Conservation (phyloP, 257 asterid species). For the Handroanthus guayacan region DNA sequence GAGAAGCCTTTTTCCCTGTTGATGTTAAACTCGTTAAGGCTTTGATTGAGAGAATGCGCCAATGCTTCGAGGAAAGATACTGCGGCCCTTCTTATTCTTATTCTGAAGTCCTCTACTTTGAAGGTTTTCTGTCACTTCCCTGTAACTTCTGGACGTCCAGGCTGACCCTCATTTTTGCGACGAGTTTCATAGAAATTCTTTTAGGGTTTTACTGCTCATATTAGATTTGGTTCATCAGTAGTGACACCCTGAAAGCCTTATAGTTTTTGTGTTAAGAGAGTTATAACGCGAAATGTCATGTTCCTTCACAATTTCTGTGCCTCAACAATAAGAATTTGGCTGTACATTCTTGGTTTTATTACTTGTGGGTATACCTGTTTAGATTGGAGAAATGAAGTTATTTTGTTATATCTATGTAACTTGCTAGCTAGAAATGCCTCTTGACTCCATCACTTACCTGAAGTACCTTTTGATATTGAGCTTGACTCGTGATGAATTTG, state of each 20-base stretch:
- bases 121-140: constrained; percentile 25
- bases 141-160: constrained; percentile 9
- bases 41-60: not conserved
- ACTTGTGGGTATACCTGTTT: constrained; percentile 2
- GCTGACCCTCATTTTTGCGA: constrained; percentile 27
- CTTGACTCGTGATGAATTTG: constrained; percentile 7
- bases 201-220: not conserved
- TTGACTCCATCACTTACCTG: not conserved
- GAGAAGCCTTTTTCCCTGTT: not conserved
- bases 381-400: not conserved
- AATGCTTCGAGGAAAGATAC: too few species aligned
- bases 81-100: not conserved
- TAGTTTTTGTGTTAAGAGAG: constrained; percentile 20
- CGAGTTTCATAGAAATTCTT: constrained; percentile 10
- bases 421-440: constrained; percentile 12
- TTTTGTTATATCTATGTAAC: not conserved
- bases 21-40: constrained; percentile 19
- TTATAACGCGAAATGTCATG: not conserved
- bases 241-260: not conserved
- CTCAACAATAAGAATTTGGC: not conserved
- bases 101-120: not conserved
- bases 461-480: not conserved
- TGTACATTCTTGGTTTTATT: not conserved
- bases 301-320: not conserved
- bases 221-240: constrained; percentile 20